phyloP scores from a whole-genome alignment of 2,329 filamentous ascomycete genomes.

The Pseudocercospora musae region DNA sequence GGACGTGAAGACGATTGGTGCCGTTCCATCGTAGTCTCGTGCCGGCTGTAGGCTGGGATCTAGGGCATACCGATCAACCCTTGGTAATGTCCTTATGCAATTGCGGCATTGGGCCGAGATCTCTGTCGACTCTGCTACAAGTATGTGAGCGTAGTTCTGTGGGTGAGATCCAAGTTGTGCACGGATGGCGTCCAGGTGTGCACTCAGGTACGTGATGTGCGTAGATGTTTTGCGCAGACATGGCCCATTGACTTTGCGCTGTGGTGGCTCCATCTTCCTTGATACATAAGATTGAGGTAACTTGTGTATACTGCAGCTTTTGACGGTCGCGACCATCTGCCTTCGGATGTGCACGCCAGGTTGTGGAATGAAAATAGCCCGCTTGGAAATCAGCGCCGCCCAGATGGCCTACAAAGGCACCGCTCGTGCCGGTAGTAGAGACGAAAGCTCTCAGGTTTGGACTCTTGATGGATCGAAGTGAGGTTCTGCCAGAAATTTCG shows the following conservation, averaged over 20 bases:
- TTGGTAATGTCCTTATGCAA: not conserved
- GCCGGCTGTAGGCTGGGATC: not conserved
- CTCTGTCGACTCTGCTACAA: too few relatives aligned
- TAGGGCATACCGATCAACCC: not conserved
- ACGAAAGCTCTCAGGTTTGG: not conserved
- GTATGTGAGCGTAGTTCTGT: not conserved
- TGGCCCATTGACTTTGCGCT: not conserved
- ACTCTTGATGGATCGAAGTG: not conserved
- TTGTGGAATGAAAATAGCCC: not conserved
- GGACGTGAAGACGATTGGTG: not conserved
- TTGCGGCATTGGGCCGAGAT: not conserved
- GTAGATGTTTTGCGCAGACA: not conserved
- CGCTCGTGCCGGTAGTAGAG: not conserved
- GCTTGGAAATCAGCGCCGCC: not conserved
- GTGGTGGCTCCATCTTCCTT: not conserved
- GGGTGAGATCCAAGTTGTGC: not conserved
- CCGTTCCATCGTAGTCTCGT: too few relatives aligned
- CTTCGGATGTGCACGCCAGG: not conserved
- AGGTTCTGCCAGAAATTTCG: not conserved
- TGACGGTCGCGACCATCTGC: not conserved
- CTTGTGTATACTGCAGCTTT: not conserved
- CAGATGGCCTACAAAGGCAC: not conserved
- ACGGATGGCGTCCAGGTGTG: not conserved
- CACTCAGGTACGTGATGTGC: not conserved
- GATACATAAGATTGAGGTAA: not conserved